Evolutionary conservation across 139 green algal genomes (phyloP), one percentile per base, ranked within the genome.

Genomic region (Micromonas commoda): DNA sequence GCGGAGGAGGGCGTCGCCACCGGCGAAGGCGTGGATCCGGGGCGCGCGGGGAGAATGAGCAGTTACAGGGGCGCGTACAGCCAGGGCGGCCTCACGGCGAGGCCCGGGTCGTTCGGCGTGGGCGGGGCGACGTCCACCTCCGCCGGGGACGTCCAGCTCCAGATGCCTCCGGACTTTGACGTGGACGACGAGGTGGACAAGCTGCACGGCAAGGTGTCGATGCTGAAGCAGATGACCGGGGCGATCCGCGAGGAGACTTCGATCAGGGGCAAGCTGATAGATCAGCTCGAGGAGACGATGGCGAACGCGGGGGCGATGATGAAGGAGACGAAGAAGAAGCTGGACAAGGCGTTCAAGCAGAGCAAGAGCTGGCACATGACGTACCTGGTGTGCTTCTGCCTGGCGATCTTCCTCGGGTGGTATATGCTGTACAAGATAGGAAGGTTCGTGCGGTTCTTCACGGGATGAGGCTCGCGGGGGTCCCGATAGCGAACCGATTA

Each of bases 331-430:
- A 60, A 63, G 37, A 61, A 63, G 29, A 31, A 75, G 37, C 38
- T 75, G 68, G 23, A 63, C 1, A 63, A 61, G 68, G 68, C 38
- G 68, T 75, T 61, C 37, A 63, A 75, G 29, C 35, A 29, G 21
- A 37, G 34, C 0, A 64, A 34, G 23, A 20, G 20, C 4, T 38
- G 68, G 29, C 68, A 75, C 37, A 38, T 75, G 37, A 37, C 35
- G 21, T 19, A 28, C 37, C 33, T 75, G 34, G 61, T 75, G 68
- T 61, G 60, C 20, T 75, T 75, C 33, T 16, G 3, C 2, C 23
- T 75, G 20, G 24, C 19, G 2, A 13, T 39, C 23, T 75, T 75
- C 9, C 3, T 63, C 23, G 37, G 37, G 2, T 33, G 60, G 19
- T 75, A 53, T 37, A 33, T 75, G 26, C n/a, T 75, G 21, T 35